A percentile compares a stretch with the other conserved stretches of the same genome.
Conservation (phyloP, 2,329 filamentous ascomycete species). For the Beauveria sp. region DNA sequence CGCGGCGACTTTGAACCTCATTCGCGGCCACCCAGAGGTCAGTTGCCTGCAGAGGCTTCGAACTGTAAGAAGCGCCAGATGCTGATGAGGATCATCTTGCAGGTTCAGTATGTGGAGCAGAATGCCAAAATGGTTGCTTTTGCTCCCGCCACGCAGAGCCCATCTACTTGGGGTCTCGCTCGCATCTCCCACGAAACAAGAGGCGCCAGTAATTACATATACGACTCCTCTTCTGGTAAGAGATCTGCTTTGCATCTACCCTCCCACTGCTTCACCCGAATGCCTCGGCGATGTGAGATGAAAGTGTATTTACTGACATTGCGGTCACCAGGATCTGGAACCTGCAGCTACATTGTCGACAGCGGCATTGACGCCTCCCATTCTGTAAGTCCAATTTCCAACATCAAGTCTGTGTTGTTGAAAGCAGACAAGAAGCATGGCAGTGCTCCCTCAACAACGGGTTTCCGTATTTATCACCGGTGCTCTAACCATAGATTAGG, state of each 20-base stretch:
- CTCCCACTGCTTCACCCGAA: background rate
- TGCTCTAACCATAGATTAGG: background rate
- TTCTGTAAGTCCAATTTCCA: conserved; percentile 18
- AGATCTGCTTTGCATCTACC: background rate
- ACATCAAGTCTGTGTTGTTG: background rate
- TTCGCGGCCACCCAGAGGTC: conserved; percentile 13
- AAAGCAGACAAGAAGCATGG: background rate
- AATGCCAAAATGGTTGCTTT: conserved; percentile 21
- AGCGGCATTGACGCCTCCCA: conserved; percentile 19
- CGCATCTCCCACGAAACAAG: conserved; percentile 16
- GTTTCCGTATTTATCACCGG: background rate
- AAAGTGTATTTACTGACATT: background rate
- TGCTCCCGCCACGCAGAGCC: conserved; percentile 12
- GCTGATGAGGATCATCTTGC: background rate
- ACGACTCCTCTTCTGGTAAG: conserved; percentile 16
- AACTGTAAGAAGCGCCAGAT: background rate
- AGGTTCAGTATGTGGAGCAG: conserved; percentile 29
- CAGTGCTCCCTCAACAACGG: background rate
- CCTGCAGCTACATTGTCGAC: conserved; percentile 21
- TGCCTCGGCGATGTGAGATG: background rate
- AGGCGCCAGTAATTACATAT: conserved; percentile 15
- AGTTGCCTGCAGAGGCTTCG: background rate
- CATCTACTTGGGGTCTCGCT: conserved; percentile 17
- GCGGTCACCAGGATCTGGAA: conserved; percentile 10
- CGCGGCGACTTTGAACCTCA: conserved; percentile 4